Percentiles rank a stretch among this genome's conserved stretches.
These are phyloP conservation scores for Suillus spraguei DNA, from an alignment of 768 basidiomycete species.

Conservation along the genomic window DNA sequence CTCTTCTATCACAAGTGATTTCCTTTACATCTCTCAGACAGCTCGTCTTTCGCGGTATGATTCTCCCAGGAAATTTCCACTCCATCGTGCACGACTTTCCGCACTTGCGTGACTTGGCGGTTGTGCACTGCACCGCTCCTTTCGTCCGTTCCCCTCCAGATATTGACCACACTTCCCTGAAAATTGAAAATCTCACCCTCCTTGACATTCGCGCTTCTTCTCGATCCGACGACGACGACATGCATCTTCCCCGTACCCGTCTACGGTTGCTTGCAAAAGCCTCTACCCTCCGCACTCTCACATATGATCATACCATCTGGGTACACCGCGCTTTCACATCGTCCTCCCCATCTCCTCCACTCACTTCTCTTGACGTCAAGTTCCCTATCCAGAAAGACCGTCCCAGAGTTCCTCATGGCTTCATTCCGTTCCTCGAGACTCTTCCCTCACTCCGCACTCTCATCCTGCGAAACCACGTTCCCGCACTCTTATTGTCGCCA, in stretches of 20 bases:
- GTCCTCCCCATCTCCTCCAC: conserved; percentile 15
- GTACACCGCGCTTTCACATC: conserved; percentile 41
- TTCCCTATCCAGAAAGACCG: conserved; percentile 35
- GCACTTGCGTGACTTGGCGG: conserved; percentile 37
- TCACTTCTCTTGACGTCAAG: conserved; percentile 28
- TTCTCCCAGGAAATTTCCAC: conserved; percentile 40
- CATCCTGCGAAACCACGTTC: conserved; percentile 30
- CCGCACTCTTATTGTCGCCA: conserved; percentile 25
- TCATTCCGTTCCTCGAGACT: conserved; percentile 25
- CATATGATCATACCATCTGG: conserved; percentile 39
- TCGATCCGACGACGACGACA: conserved; percentile 19
- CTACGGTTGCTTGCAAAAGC: conserved; percentile 39
- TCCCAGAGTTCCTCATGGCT: conserved; percentile 23
- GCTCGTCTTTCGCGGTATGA: conserved; percentile 39
- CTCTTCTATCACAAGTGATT: conserved; percentile 23
- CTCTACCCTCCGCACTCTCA: conserved; percentile 38
- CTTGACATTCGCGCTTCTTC: conserved; percentile 31
- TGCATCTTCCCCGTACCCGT: conserved; percentile 10
- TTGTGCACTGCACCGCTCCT: conserved; percentile 42
- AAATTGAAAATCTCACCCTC: conserved; percentile 46
- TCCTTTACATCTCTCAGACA: conserved; percentile 39
- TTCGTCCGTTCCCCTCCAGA: conserved; percentile 22
- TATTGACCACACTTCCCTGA: conserved; percentile 37
- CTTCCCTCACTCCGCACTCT: conserved; percentile 25
- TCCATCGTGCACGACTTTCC: conserved; percentile 40